phyloP scores from a whole-genome alignment of 2,329 filamentous ascomycete genomes.

The Penicillium glabrum region DNA sequence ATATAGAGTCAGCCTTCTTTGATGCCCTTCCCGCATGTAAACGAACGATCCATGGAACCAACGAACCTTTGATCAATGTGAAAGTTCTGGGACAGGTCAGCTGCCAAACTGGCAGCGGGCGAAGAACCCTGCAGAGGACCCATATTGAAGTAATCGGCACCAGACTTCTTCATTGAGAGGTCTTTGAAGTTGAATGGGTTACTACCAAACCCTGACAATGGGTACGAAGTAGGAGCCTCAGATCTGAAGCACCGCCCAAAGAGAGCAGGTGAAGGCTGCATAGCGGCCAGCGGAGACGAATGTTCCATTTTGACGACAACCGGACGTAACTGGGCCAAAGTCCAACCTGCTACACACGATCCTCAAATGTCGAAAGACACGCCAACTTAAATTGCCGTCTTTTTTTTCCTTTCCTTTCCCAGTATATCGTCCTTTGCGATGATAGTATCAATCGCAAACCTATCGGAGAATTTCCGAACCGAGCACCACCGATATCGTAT shows the following conservation, averaged over 20 bases:
- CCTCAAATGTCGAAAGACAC: neutral
- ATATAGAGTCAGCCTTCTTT: slow-evolving; percentile 42
- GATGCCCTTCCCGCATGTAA: neutral
- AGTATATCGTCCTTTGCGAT: neutral
- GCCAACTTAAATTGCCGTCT: neutral
- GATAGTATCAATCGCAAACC: neutral
- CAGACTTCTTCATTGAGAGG: slow-evolving; percentile 67
- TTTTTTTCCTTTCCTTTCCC: neutral
- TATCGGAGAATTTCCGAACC: neutral
- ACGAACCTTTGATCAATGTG: slow-evolving; percentile 89
- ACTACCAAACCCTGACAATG: slow-evolving; percentile 58
- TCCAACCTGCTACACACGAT: slow-evolving; percentile 13
- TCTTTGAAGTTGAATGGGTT: slow-evolving; percentile 75
- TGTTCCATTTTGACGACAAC: slow-evolving; percentile 67
- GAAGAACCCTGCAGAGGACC: slow-evolving; percentile 81
- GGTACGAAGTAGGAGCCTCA: slow-evolving; percentile 55
- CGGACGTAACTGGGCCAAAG: slow-evolving; percentile 13
- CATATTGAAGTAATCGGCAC: slow-evolving; percentile 77
- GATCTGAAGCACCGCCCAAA: slow-evolving; percentile 62
- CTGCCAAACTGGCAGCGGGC: slow-evolving; percentile 84
- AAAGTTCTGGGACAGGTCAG: slow-evolving; percentile 95
- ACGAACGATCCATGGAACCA: neutral
- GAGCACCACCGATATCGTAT: neutral
- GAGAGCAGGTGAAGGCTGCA: slow-evolving; percentile 72
- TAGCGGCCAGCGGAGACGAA: slow-evolving; percentile 89